Conservation (phyloP, 257 asterid species). For the Striga asiatica region DNA sequence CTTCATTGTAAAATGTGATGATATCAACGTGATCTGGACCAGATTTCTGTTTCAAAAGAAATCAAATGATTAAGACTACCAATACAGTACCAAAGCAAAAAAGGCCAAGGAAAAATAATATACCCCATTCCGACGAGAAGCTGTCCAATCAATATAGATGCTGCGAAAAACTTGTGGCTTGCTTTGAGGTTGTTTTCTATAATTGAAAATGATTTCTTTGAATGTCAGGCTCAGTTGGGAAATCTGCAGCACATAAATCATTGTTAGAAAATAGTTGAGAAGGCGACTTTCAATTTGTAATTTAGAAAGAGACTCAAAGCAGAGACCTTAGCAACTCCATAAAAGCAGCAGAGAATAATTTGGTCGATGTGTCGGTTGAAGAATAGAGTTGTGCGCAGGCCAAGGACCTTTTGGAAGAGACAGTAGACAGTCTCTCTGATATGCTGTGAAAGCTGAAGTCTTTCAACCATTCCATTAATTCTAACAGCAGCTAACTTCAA, state of each 20-base stretch:
- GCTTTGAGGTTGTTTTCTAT: constrained; percentile 60
- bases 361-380: constrained; percentile 92
- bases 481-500: constrained; percentile 95
- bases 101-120: constrained; percentile 18
- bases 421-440: constrained; percentile 73
- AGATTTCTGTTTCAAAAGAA: constrained; percentile 50
- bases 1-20: constrained; percentile 84
- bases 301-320: constrained; percentile 2
- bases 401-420: constrained; percentile 83
- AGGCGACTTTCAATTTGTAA: constrained; percentile 7
- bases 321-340: constrained; percentile 96
- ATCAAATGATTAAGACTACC: constrained; percentile 11
- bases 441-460: constrained; percentile 83
- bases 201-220: constrained; percentile 58
- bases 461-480: constrained; percentile 93
- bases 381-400: constrained; percentile 62
- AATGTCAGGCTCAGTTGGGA: constrained; percentile 53
- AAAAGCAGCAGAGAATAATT: constrained; percentile 89
- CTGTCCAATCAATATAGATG: constrained; percentile 42
- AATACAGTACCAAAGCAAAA: constrained; percentile 2
- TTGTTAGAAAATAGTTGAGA: constrained; percentile 15
- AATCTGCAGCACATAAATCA: constrained; percentile 45
- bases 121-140: constrained; percentile 55
- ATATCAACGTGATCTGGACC: constrained; percentile 86
- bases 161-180: constrained; percentile 59